These are phyloP conservation scores for Cordyceps javanica DNA, from an alignment of 2,329 filamentous ascomycete genomes.

Conservation along the genomic window DNA sequence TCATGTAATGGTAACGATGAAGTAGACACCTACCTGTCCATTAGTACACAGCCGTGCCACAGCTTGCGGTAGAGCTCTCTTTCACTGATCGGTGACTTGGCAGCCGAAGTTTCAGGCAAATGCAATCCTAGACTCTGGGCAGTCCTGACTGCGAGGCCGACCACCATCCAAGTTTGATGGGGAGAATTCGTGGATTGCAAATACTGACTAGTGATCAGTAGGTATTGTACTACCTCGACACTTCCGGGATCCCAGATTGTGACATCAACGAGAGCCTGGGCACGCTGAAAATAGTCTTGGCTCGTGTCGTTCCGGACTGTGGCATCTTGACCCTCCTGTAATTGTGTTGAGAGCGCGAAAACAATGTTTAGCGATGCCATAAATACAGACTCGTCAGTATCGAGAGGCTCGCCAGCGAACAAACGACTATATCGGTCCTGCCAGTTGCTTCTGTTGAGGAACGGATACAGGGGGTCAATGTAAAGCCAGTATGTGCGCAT, in stretches of 20 bases:
- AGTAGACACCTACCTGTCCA: slow-evolving; percentile 28
- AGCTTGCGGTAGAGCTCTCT: slow-evolving; percentile 24
- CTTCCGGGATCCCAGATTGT: slow-evolving; percentile 37
- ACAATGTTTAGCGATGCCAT: slow-evolving; percentile 40
- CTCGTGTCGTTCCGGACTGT: slow-evolving; percentile 35
- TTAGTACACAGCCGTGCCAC: slow-evolving; percentile 33
- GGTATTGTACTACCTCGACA: slow-evolving; percentile 38
- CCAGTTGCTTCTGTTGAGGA: slow-evolving; percentile 33
- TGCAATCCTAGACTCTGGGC: slow-evolving; percentile 42
- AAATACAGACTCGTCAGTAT: slow-evolving; percentile 35
- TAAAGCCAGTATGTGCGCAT: slow-evolving; percentile 41
- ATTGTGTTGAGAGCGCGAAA: slow-evolving; percentile 39
- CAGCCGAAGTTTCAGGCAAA: slow-evolving; percentile 30
- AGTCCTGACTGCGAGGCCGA: slow-evolving; percentile 38
- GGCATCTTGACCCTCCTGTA: slow-evolving; percentile 33
- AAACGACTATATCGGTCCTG: slow-evolving; percentile 32
- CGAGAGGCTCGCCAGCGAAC: slow-evolving; percentile 31
- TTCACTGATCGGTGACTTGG: slow-evolving; percentile 18
- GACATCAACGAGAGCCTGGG: slow-evolving; percentile 35
- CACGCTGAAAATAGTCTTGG: slow-evolving; percentile 35
- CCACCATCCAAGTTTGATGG: slow-evolving; percentile 44
- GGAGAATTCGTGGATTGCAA: slow-evolving; percentile 41
- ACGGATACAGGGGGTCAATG: slow-evolving; percentile 40
- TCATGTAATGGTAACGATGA: accelerated
- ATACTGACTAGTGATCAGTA: slow-evolving; percentile 42